Evolutionary conservation across 2,329 filamentous ascomycete genomes (phyloP).

Genomic region (Sarocladiaceae sp.): DNA sequence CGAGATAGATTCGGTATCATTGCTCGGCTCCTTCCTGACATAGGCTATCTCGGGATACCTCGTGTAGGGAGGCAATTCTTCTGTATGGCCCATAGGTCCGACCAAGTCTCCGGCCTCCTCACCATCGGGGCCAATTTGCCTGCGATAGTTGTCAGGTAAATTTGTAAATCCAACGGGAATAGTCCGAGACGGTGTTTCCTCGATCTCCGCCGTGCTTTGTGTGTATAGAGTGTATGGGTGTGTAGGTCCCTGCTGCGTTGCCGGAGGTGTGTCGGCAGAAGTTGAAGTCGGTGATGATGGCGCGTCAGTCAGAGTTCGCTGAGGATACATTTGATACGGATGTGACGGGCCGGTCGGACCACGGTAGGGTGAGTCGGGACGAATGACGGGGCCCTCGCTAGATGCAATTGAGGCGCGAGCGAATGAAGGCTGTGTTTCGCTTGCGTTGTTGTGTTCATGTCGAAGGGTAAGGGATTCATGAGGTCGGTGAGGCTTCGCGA

Average conservation of each 20-base stretch:
- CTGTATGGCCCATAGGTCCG: constrained; percentile 79
- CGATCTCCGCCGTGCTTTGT: constrained; percentile 58
- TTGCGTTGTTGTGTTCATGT: constrained; percentile 36
- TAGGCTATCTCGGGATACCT: constrained; percentile 74
- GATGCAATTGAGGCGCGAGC: constrained; percentile 16
- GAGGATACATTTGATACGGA: constrained; percentile 79
- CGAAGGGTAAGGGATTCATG: constrained; percentile 45
- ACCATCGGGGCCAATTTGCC: constrained; percentile 69
- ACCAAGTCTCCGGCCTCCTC: constrained; percentile 85
- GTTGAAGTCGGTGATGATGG: background rate
- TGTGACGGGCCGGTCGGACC: constrained; percentile 67
- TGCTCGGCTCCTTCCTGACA: constrained; percentile 40
- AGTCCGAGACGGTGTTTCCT: constrained; percentile 36
- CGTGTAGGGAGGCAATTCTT: constrained; percentile 87
- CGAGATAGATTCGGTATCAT: constrained; percentile 5
- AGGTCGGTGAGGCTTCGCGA: constrained; percentile 43
- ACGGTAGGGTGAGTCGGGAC: constrained; percentile 58
- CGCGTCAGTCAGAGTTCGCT: constrained; percentile 58
- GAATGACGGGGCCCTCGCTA: constrained; percentile 31
- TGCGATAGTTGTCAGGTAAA: constrained; percentile 58
- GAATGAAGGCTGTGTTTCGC: constrained; percentile 13
- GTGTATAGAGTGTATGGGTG: constrained; percentile 86
- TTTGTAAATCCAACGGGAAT: constrained; percentile 73
- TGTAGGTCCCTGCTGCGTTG: constrained; percentile 63
- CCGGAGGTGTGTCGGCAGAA: constrained; percentile 12